Evolutionary conservation across 805 yeast species (phyloP).

Genomic region (Candida morakotiae): DNA sequence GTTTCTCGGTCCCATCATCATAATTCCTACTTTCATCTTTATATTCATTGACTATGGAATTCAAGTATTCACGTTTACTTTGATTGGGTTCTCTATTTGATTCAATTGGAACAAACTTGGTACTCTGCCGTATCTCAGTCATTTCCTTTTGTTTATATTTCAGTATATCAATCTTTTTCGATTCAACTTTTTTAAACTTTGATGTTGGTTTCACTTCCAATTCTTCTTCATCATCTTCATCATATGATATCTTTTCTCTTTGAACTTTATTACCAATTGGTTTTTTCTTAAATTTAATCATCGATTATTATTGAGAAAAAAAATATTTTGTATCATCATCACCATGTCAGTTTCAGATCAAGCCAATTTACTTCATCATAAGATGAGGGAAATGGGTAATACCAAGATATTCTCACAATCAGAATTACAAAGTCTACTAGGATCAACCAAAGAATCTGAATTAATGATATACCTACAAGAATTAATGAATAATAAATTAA

Average conservation of each 20-base stretch:
- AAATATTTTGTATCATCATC: background rate
- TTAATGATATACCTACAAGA: constrained; percentile 49
- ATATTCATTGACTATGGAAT: constrained; percentile 8
- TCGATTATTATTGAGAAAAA: constrained; percentile 2
- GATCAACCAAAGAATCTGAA: constrained; percentile 39
- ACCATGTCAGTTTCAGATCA: constrained; percentile 29
- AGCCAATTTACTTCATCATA: constrained; percentile 57
- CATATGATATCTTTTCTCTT: constrained; percentile 14
- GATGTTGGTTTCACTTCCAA: background rate
- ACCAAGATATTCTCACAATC: constrained; percentile 59
- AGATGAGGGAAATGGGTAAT: constrained; percentile 54
- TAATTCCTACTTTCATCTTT: constrained; percentile 8
- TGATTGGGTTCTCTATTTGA: constrained; percentile 1
- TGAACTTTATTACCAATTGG: constrained; percentile 1
- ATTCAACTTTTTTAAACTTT: background rate
- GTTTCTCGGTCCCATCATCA: constrained; percentile 11
- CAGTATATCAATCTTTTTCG: constrained; percentile 9
- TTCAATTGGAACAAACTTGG: constrained; percentile 10
- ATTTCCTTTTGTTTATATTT: constrained; percentile 7
- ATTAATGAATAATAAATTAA: constrained; percentile 50
- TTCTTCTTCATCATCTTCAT: constrained; percentile 10
- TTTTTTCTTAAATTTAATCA: constrained; percentile 9
- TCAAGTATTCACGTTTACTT: constrained; percentile 5
- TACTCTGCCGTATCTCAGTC: background rate
- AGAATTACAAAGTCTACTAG: constrained; percentile 54